phyloP scores from a whole-genome alignment of 192 early-diverging fungal genomes.

The Backusella tarrabulga region DNA sequence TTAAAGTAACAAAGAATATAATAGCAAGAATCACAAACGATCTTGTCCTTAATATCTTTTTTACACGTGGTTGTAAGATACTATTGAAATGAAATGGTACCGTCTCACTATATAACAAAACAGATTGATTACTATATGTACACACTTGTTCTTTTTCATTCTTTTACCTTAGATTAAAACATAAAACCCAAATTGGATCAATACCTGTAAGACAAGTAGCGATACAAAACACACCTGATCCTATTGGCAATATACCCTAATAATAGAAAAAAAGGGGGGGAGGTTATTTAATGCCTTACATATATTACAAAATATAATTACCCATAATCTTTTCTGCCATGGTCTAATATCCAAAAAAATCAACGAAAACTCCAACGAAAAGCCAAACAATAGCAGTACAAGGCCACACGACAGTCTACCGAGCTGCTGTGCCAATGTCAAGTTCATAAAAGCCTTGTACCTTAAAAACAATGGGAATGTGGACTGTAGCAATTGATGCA shows the following conservation, averaged over 20 bases:
- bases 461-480: slow-evolving; percentile 53
- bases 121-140: neutral
- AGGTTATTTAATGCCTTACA: neutral
- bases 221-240: slow-evolving; percentile 35
- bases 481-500: slow-evolving; percentile 47
- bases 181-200: slow-evolving; percentile 37
- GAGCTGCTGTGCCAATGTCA: slow-evolving; percentile 46
- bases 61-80: slow-evolving; percentile 30
- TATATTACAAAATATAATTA: slow-evolving; percentile 23
- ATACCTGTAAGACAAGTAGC: slow-evolving; percentile 31
- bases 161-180: slow-evolving; percentile 35
- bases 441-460: slow-evolving; percentile 52
- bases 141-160: neutral
- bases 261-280: neutral
- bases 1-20: slow-evolving; percentile 14
- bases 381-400: slow-evolving; percentile 50
- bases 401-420: slow-evolving; percentile 44
- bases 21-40: slow-evolving; percentile 16
- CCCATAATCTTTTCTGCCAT: slow-evolving; percentile 50
- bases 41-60: slow-evolving; percentile 22
- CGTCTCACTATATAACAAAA: slow-evolving; percentile 32
- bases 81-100: slow-evolving; percentile 36
- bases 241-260: slow-evolving; percentile 38
- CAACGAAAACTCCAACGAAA: slow-evolving; percentile 48
- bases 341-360: slow-evolving; percentile 53